Evolutionary conservation across 2,329 filamentous ascomycete species (phyloP).

Genomic region (Colletotrichum sp.): DNA sequence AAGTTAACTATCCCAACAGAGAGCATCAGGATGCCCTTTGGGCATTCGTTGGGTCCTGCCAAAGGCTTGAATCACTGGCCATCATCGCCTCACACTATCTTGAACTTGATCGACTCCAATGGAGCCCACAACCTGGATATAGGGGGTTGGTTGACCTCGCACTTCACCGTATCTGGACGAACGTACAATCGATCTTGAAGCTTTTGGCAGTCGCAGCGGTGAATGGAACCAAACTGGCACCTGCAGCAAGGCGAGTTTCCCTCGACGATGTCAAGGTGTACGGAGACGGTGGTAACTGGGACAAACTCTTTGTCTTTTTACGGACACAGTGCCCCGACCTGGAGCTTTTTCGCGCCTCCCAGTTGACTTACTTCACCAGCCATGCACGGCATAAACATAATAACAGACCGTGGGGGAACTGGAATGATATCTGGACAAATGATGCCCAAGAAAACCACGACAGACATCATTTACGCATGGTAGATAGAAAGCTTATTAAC

Average conservation of each 20-base stretch:
- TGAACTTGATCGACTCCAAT: background rate
- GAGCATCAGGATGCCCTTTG: background rate
- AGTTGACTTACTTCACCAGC: constrained; percentile 1
- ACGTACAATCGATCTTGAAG: background rate
- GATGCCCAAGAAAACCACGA: background rate
- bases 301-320: background rate
- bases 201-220: background rate
- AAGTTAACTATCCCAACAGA: background rate
- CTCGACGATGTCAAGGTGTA: background rate
- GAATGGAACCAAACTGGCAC: background rate
- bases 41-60: background rate
- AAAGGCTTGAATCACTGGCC: background rate
- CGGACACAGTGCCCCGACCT: background rate
- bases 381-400: background rate
- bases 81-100: constrained; percentile 4
- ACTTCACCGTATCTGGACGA: background rate
- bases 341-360: background rate
- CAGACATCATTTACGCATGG: background rate
- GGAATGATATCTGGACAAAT: background rate
- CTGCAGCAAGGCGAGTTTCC: background rate
- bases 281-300: background rate
- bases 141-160: background rate
- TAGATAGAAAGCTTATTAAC: background rate
- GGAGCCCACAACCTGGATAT: background rate
- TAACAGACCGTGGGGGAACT: background rate